phyloP scores from a whole-genome alignment of 352 stramenopile genomes.

The Pythium phragmiticola region DNA sequence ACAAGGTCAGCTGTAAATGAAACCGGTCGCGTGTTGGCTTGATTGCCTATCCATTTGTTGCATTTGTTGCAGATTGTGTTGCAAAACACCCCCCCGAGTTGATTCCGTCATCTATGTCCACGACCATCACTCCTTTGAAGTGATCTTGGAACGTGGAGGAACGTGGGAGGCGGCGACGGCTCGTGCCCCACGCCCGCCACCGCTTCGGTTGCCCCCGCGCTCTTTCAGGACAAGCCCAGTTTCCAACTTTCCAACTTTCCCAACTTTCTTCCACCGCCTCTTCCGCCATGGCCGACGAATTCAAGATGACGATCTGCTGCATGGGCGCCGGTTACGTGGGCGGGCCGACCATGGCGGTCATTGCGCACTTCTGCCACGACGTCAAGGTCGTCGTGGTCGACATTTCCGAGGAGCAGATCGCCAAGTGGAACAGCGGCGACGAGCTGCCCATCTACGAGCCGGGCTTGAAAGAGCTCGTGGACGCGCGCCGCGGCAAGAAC shows the following conservation, averaged over 20 bases:
- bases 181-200: too few relatives aligned
- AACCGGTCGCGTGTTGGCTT: neutral
- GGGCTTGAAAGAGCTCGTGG: constrained; percentile 95
- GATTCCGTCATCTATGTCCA: neutral
- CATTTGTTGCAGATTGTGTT: constrained; percentile 9
- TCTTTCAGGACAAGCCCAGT: neutral
- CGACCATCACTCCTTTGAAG: constrained; percentile 4
- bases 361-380: constrained; percentile 96
- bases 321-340: constrained; percentile 99
- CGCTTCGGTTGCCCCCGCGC: too few relatives aligned
- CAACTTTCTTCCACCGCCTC: neutral
- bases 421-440: constrained; percentile 94
- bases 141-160: neutral
- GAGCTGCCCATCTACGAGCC: constrained; percentile 99
- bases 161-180: too few relatives aligned
- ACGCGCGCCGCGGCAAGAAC: constrained; percentile 91
- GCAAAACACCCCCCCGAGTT: neutral
- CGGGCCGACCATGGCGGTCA: constrained; percentile 99
- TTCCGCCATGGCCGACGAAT: constrained; percentile 28
- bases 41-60: neutral
- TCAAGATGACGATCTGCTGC: constrained; percentile 93
- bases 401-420: constrained; percentile 95
- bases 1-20: neutral
- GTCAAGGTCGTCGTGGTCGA: constrained; percentile 98
- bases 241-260: neutral